Evolutionary conservation across 805 yeast genomes (phyloP).

Genomic region (Candida chilensis): DNA sequence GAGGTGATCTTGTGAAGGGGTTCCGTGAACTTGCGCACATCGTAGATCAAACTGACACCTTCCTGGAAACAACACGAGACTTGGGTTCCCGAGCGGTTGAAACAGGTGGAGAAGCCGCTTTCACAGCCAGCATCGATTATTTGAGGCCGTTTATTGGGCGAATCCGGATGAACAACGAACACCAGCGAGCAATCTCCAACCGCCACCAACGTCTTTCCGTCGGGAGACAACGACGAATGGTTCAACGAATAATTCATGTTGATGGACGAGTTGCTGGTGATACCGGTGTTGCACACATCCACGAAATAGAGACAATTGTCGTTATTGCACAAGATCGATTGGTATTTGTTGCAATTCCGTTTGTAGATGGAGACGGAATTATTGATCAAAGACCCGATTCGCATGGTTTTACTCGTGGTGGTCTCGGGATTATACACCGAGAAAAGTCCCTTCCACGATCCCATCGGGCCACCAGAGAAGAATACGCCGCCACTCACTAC

Average conservation of each 20-base stretch:
- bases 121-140: constrained; percentile 55
- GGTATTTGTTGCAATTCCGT: constrained; percentile 31
- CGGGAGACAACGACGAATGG: constrained; percentile 63
- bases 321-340: constrained; percentile 73
- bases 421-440: constrained; percentile 45
- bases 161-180: constrained; percentile 41
- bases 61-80: constrained; percentile 83
- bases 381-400: constrained; percentile 75
- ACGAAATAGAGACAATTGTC: constrained; percentile 65
- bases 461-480: constrained; percentile 40
- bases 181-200: constrained; percentile 76
- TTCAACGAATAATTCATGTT: constrained; percentile 62
- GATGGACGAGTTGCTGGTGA: constrained; percentile 31
- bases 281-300: constrained; percentile 41
- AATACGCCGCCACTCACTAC: constrained; percentile 40
- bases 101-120: constrained; percentile 77
- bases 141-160: constrained; percentile 14
- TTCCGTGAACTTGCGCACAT: constrained; percentile 48
- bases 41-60: constrained; percentile 73
- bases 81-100: constrained; percentile 63
- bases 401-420: constrained; percentile 36
- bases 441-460: constrained; percentile 53
- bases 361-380: constrained; percentile 60
- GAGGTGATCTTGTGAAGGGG: constrained; percentile 52
- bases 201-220: constrained; percentile 44